Base-by-base conservation (phyloP, 1,284 basidiomycete genomes). In the Ustilago bromivora region DNA sequence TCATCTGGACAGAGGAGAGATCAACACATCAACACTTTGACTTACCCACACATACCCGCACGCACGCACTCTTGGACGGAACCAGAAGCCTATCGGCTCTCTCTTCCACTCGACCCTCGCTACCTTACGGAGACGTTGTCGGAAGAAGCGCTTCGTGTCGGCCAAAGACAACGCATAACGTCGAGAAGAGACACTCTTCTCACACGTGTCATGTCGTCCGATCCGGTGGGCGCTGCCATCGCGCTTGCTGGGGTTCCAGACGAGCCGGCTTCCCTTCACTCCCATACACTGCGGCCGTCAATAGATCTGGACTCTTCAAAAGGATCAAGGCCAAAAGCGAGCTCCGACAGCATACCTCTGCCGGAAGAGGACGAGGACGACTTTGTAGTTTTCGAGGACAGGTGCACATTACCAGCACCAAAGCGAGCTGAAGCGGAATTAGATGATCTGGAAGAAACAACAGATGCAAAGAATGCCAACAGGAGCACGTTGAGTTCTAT, bases 161-260 rank as follows among this genome's bases (percentile, higher is more conserved):
- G 28, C 13, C 15, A 5, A 51, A 6, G 6, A 8, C 8, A 4
- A 32, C 28, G 23, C 49, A 13, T 32, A 23, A 31, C 23, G 12
- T 51, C 28, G n/a, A 51, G 49, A 31, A 28, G 49, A 51, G 13
- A 51, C n/a, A 23, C 13, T 41, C 28, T 34, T 31, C 19, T 31
- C 11, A 12, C 51, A 36, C 43, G 57, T 47, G 57, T 32, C 66
- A 78, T 79, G 78, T 69, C 78, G 55, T 66, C 70, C 53, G 80
- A 80, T 65, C 80, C 80, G 10, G 80, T 82, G 12, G 78, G 69
- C 47, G 75, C 78, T 7, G 80, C 80, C 2, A 82, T 82, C 32
- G 80, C 78, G 41, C 61, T 69, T 35, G 75, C 64, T 62, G 76
- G 78, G 1, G 67, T 82, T 9, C 76, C 66, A 2, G 69, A 79